Percentiles rank a stretch among this genome's conserved stretches.
phyloP scores from a whole-genome alignment of 768 basidiomycete species.

The Hericium rajendrae region DNA sequence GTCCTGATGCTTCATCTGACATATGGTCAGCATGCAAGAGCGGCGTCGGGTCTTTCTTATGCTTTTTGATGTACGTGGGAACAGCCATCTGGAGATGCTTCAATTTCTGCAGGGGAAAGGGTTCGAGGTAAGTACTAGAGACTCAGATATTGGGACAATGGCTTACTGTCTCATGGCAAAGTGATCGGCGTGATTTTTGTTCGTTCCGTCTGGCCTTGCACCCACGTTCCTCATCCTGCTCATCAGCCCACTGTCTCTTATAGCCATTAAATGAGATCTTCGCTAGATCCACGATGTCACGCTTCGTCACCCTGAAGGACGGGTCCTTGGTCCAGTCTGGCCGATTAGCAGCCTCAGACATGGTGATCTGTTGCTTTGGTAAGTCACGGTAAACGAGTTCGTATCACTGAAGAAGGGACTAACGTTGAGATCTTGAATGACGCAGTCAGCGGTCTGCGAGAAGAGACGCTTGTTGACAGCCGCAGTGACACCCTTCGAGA shows the following conservation, averaged over 20 bases:
- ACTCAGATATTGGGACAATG: background rate
- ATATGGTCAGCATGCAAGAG: background rate
- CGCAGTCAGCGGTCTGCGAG: background rate
- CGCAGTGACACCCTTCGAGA: background rate
- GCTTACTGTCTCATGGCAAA: background rate
- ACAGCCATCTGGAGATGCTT: background rate
- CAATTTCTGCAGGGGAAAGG: background rate
- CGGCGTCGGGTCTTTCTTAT: background rate
- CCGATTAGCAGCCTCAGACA: background rate
- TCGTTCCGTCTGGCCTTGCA: no score
- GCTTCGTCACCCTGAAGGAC: background rate
- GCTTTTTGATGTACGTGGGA: background rate
- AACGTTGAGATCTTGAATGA: background rate
- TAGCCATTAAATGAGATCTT: no score
- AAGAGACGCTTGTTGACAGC: background rate
- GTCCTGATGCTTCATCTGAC: background rate
- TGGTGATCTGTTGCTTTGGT: background rate
- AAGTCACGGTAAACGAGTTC: no score
- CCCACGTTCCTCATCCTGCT: no score
- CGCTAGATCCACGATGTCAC: background rate
- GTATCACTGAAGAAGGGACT: background rate
- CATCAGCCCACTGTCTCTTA: no score
- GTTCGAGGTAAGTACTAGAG: background rate
- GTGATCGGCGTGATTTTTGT: background rate
- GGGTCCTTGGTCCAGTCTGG: background rate